Conservation (phyloP, 352 stramenopile species). For the Phytophthora pluvialis region DNA sequence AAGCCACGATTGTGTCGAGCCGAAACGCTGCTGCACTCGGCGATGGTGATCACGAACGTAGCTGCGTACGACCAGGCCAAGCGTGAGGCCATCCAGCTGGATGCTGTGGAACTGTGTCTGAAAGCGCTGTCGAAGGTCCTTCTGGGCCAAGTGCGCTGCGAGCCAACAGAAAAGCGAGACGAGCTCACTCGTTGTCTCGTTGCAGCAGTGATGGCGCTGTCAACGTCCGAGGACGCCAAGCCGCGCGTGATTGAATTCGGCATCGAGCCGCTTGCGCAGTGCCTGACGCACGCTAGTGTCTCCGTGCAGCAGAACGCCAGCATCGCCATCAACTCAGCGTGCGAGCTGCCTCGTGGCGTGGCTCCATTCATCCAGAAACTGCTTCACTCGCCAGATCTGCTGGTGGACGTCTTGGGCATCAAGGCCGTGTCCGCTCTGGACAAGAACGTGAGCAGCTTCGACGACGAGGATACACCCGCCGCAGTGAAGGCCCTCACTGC, state of each 20-base stretch:
- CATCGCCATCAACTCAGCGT: constrained; percentile 71
- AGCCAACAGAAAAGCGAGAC: constrained; percentile 23
- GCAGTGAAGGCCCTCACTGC: constrained; percentile 47
- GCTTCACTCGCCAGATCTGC: constrained; percentile 39
- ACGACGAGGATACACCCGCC: constrained; percentile 54
- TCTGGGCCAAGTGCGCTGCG: constrained; percentile 46
- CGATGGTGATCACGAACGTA: constrained; percentile 59
- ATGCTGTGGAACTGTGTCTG: constrained; percentile 64
- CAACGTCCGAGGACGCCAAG: constrained; percentile 72
- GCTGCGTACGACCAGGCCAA: constrained; percentile 65
- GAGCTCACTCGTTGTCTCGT: constrained; percentile 66
- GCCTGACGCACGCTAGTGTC: constrained; percentile 50
- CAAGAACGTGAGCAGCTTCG: constrained; percentile 41
- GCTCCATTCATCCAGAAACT: constrained; percentile 51
- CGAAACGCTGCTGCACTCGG: constrained; percentile 46
- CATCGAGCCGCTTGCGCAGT: constrained; percentile 67
- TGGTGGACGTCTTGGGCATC: constrained; percentile 64
- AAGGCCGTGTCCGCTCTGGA: constrained; percentile 56
- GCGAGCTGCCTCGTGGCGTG: constrained; percentile 56
- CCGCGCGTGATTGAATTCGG: constrained; percentile 70
- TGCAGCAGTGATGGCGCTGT: constrained; percentile 70
- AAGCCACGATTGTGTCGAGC: constrained; percentile 53
- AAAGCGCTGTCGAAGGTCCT: constrained; percentile 60
- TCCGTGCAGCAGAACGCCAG: constrained; percentile 57
- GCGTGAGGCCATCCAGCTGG: constrained; percentile 49